These are phyloP conservation scores for Lentinus tigrinus DNA, from an alignment of 768 basidiomycete species.

Conservation along the genomic window DNA sequence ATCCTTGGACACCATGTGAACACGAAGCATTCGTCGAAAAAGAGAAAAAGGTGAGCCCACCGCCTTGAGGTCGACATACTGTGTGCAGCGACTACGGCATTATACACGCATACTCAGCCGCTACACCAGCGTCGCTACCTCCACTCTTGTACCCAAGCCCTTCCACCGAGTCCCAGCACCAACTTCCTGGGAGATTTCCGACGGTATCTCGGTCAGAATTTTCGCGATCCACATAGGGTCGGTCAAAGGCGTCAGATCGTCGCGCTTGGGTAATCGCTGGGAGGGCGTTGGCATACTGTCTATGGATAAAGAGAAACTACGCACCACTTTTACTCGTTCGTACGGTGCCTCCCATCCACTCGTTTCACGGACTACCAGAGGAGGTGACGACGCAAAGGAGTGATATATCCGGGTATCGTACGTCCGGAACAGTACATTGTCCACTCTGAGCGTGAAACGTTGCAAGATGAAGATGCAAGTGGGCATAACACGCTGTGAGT, in stretches of 20 bases:
- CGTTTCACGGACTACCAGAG: constrained; percentile 72
- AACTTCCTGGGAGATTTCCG: constrained; percentile 52
- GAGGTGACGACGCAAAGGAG: constrained; percentile 62
- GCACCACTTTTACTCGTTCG: constrained; percentile 72
- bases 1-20: too few relatives aligned
- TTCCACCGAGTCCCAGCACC: constrained; percentile 84
- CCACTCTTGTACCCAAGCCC: constrained; percentile 65
- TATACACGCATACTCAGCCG: too few relatives aligned
- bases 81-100: neutral
- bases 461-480: constrained; percentile 88
- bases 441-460: constrained; percentile 91
- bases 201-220: constrained; percentile 61
- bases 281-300: neutral
- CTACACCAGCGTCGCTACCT: constrained; percentile 44
- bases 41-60: neutral
- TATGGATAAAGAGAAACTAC: constrained; percentile 21
- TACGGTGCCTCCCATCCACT: constrained; percentile 93
- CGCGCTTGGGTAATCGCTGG: constrained; percentile 66
- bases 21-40: neutral
- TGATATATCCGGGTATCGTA: constrained; percentile 91
- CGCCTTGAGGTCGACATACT: neutral
- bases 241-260: constrained; percentile 87
- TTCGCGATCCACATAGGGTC: constrained; percentile 83
- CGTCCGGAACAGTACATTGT: constrained; percentile 88
- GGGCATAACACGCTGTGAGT: constrained; percentile 89